Conservation (phyloP, 441 rosid genomes). For the Raphanus hybrid region DNA sequence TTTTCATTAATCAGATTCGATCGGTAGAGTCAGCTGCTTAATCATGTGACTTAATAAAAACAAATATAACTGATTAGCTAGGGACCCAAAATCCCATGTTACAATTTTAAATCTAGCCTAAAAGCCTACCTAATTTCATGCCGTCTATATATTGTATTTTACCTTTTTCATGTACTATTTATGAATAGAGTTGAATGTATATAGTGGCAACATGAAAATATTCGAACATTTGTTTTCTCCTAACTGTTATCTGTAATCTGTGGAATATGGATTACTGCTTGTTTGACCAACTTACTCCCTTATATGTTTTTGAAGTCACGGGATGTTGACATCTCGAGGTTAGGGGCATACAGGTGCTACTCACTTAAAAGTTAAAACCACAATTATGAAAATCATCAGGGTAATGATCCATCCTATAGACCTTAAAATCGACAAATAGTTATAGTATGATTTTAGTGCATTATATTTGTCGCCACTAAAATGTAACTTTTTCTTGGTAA, state of each 20-base stretch:
- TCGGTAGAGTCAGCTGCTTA: slow-evolving; percentile 37
- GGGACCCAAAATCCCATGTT: slow-evolving; percentile 39
- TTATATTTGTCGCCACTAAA: neutral
- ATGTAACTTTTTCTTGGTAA: neutral
- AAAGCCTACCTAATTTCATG: slow-evolving; percentile 37
- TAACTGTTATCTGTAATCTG: slow-evolving; percentile 12
- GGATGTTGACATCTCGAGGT: slow-evolving; percentile 9
- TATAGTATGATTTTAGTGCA: neutral
- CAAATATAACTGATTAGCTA: neutral
- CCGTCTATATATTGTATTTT: slow-evolving; percentile 16
- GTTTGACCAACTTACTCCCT: slow-evolving; percentile 23
- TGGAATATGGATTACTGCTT: slow-evolving; percentile 25
- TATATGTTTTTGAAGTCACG: slow-evolving; percentile 1
- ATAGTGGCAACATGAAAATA: slow-evolving; percentile 41
- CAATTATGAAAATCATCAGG: neutral
- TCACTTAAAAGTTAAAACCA: neutral
- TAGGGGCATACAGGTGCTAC: slow-evolving; percentile 7
- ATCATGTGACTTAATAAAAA: slow-evolving; percentile 38
- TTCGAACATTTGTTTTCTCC: slow-evolving; percentile 36
- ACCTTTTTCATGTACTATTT: neutral
- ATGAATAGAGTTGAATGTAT: slow-evolving; percentile 10
- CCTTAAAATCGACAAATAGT: neutral
- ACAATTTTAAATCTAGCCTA: slow-evolving; percentile 9
- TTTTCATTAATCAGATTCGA: slow-evolving; percentile 35
- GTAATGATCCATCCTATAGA: neutral